phyloP scores from a whole-genome alignment of 257 asterid genomes.

The Echites panduratus region DNA sequence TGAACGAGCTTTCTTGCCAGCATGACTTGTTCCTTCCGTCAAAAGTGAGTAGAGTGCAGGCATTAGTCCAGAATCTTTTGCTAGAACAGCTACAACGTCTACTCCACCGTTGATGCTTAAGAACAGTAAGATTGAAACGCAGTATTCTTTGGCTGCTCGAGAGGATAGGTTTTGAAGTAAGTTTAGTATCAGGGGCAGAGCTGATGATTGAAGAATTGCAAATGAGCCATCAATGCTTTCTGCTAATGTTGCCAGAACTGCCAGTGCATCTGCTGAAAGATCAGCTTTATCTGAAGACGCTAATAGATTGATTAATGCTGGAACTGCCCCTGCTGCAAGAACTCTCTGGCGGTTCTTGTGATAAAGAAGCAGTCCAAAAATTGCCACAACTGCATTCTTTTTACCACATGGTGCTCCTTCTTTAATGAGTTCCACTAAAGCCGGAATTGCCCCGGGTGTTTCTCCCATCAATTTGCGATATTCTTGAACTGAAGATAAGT shows the following conservation, averaged over 20 bases:
- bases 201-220: slow-evolving; percentile 31
- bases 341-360: slow-evolving; percentile 40
- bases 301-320: slow-evolving; percentile 29
- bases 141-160: slow-evolving; percentile 50
- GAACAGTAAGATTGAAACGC: slow-evolving; percentile 49
- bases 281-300: slow-evolving; percentile 41
- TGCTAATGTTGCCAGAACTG: slow-evolving; percentile 51
- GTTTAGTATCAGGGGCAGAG: slow-evolving; percentile 22
- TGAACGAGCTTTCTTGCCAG: slow-evolving; percentile 47
- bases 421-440: slow-evolving; percentile 37
- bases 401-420: slow-evolving; percentile 53
- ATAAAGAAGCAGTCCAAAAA: slow-evolving; percentile 44
- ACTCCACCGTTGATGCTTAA: slow-evolving; percentile 55
- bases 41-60: slow-evolving; percentile 39
- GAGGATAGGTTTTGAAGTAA: slow-evolving; percentile 29
- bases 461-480: slow-evolving; percentile 49
- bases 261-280: slow-evolving; percentile 44
- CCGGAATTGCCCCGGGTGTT: slow-evolving; percentile 36
- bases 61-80: slow-evolving; percentile 48
- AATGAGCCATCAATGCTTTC: slow-evolving; percentile 44
- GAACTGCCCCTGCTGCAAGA: slow-evolving; percentile 37
- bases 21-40: slow-evolving; percentile 55
- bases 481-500: slow-evolving; percentile 50
- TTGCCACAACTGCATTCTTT: slow-evolving; percentile 58
- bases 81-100: slow-evolving; percentile 38